phyloP scores from a whole-genome alignment of 2,329 filamentous ascomycete genomes.

The Xylaria sp. region DNA sequence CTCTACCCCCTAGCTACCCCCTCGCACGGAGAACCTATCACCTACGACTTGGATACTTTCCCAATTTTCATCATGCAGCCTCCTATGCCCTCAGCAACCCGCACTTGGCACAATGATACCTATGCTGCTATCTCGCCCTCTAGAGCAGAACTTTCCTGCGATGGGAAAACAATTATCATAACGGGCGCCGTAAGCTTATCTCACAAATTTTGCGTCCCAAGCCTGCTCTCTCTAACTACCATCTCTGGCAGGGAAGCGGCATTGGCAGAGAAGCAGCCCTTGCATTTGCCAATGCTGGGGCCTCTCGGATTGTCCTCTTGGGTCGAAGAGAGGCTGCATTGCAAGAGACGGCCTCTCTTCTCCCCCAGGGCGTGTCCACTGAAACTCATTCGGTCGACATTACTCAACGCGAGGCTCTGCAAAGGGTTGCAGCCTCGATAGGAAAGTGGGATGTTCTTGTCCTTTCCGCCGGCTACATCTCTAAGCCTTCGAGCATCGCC shows the following conservation, averaged over 20 bases:
- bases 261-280: constrained; percentile 20
- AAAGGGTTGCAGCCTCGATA: neutral
- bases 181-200: neutral
- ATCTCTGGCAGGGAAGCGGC: too few species aligned
- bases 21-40: too few species aligned
- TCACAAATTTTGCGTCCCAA: too few species aligned
- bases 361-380: too few species aligned
- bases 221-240: too few species aligned
- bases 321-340: constrained; percentile 14
- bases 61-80: neutral
- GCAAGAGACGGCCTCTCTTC: constrained; percentile 20
- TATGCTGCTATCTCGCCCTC: neutral
- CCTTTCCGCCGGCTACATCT: neutral
- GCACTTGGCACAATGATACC: neutral
- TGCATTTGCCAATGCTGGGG: constrained; percentile 23
- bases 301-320: constrained; percentile 14
- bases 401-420: neutral
- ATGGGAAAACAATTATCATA: neutral
- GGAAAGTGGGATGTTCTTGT: constrained; percentile 17
- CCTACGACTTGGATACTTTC: neutral
- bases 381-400: constrained; percentile 9
- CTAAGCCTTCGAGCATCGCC: neutral
- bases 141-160: neutral
- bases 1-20: too few species aligned
- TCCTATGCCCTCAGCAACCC: neutral